These are phyloP conservation scores for Pichia sporocuriosa DNA, from an alignment of 805 yeast species.

Conservation along the genomic window DNA sequence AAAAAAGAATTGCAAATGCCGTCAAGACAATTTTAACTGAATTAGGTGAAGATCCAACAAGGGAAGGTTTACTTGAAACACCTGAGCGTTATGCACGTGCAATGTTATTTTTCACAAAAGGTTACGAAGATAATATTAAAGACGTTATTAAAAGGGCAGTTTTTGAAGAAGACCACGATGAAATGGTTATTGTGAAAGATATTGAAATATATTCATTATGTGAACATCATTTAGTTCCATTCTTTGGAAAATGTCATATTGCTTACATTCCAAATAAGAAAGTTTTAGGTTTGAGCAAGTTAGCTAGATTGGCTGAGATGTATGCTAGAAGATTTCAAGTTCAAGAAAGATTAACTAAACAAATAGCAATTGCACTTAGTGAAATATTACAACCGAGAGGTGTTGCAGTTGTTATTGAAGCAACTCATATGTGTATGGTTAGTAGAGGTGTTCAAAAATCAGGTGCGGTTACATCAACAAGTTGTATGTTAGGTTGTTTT, in stretches of 20 bases:
- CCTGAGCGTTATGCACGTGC: constrained; percentile 97
- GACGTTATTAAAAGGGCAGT: constrained; percentile 93
- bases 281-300: constrained; percentile 85
- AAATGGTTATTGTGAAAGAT: constrained; percentile 96
- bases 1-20: constrained; percentile 74
- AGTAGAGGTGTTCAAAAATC: constrained; percentile 96
- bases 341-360: constrained; percentile 96
- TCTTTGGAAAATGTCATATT: constrained; percentile 93
- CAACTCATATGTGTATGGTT: constrained; percentile 99
- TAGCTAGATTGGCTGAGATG: constrained; percentile 96
- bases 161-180: constrained; percentile 97
- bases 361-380: constrained; percentile 90
- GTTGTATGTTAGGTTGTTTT: constrained; percentile 96
- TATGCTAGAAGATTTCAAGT: constrained; percentile 92
- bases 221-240: constrained; percentile 97
- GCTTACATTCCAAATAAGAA: constrained; percentile 96
- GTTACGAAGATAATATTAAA: constrained; percentile 88
- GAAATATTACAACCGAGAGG: constrained; percentile 92
- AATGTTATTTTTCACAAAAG: constrained; percentile 91
- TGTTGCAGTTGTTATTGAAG: constrained; percentile 97
- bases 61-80: constrained; percentile 90
- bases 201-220: constrained; percentile 89
- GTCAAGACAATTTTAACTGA: constrained; percentile 72
- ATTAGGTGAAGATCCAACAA: constrained; percentile 80
- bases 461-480: constrained; percentile 87